Evolutionary conservation across 345 rosid genomes (phyloP), one percentile per base, ranked within the genome.

Genomic region (Cardamine chenopodiifolia): DNA sequence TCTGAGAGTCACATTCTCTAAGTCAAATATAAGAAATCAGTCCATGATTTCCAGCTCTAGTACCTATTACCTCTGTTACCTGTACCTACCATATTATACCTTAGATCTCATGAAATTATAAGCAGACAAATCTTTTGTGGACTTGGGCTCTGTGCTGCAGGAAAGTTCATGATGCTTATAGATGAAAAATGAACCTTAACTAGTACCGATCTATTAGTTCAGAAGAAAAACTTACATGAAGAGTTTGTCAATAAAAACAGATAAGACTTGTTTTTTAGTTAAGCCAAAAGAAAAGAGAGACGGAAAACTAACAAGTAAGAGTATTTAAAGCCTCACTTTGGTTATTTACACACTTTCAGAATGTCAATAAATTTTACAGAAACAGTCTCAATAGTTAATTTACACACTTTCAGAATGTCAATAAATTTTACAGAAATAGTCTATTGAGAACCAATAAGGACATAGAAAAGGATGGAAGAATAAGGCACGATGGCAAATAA

Each of bases 21-120:
- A n/a, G 17, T 14, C 10, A 4, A 25, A 15, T 18, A 53, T 34
- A 35, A 53, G 35, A 48, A 34, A 44, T 48, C 15, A 65, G 26
- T 40, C 19, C 29, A 49, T 42, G 29, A 31, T 72, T 52, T 71
- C 47, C 9, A 64, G 55, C 19, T 52, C 44, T 48, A 48, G 78
- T 32, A 67, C 26, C 1, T 56, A 45, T 68, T 69, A 62, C 62
- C 68, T 37, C 2, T 49, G 62, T 25, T 48, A 69, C 53, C 10
- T 0, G 25, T 29, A 54, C 40, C 65, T 74, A 58, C 22, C 61
- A 35, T 26, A 74, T 44, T 47, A 14, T 49, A 57, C 58, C 60
- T 25, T 28, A 74, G 22, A 65, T 54, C 56, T 73, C 57, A 44
- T 57, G 66, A 35, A 22, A 47, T 48, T 6, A 32, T 45, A 35